Evolutionary conservation across 768 basidiomycete genomes (phyloP).

Genomic region (Hydnum rufescens): DNA sequence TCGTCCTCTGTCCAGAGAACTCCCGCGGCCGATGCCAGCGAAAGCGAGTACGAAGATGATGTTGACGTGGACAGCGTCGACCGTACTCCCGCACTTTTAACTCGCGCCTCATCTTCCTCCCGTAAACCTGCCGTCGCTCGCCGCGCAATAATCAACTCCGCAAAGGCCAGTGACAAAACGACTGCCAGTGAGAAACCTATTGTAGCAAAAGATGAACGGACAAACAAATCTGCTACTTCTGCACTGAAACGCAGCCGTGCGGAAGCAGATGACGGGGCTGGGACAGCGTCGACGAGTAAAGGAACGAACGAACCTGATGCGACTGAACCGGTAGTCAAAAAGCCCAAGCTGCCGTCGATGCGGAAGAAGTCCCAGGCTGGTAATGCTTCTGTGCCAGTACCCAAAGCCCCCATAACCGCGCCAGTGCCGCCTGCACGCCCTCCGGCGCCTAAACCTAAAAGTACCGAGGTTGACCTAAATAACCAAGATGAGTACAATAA

Average conservation of each 20-base stretch:
- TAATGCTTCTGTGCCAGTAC: neutral
- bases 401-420: neutral
- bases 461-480: neutral
- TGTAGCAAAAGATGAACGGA: neutral
- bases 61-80: too few relatives aligned
- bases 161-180: neutral
- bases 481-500: neutral
- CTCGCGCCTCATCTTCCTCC: too few relatives aligned
- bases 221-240: neutral
- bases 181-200: neutral
- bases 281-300: neutral
- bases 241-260: neutral
- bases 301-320: neutral
- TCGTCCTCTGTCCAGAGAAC: too few relatives aligned
- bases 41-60: too few relatives aligned
- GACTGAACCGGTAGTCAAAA: neutral
- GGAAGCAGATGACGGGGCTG: neutral
- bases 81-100: too few relatives aligned
- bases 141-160: too few relatives aligned
- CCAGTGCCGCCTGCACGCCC: neutral
- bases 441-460: neutral
- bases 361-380: slow-evolving; percentile 5
- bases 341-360: slow-evolving; percentile 5
- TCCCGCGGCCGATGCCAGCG: too few relatives aligned
- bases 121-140: too few relatives aligned